Percentiles rank a stretch among this genome's conserved stretches.
Evolutionary conservation across 2,329 filamentous ascomycete genomes (phyloP).

Genomic region (Pseudomassariella vexata): DNA sequence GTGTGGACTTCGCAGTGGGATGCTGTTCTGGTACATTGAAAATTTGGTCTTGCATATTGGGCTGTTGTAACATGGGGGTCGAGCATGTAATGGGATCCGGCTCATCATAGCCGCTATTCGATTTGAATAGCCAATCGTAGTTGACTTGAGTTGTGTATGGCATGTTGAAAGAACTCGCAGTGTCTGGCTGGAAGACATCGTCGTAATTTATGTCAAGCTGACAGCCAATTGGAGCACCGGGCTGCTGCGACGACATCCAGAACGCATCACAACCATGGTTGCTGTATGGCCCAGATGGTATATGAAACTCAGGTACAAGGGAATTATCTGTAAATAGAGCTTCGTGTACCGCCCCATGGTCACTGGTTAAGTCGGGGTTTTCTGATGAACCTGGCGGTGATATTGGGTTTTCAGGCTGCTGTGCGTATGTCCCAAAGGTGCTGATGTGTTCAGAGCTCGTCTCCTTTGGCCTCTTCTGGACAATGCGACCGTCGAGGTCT

Average conservation of each 20-base stretch:
- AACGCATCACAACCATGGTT: too few relatives aligned
- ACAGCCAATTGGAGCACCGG: conserved; percentile 21
- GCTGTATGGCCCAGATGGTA: too few relatives aligned
- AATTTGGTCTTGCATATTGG: too few relatives aligned
- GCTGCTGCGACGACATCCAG: conserved; percentile 17
- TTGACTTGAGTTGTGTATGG: conserved; percentile 58
- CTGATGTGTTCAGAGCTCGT: conserved; percentile 3
- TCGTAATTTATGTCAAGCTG: too few relatives aligned
- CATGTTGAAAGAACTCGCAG: conserved; percentile 59
- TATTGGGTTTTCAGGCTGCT: conserved; percentile 4
- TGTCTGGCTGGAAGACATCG: conserved; percentile 54
- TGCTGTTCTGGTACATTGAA: too few relatives aligned
- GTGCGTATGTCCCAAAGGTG: too few relatives aligned
- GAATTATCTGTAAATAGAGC: conserved; percentile 8
- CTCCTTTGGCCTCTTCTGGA: conserved; percentile 32
- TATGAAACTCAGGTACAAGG: conserved; percentile 2
- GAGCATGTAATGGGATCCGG: too few relatives aligned
- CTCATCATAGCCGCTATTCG: conserved; percentile 33
- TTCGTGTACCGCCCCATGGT: conserved; percentile 7
- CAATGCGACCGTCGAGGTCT: conserved; percentile 45
- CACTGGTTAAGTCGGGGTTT: conserved; percentile 4
- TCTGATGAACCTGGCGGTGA: conserved; percentile 6
- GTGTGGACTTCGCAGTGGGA: too few relatives aligned
- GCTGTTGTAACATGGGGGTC: conserved; percentile 4
- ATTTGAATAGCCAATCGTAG: conserved; percentile 57